Evolutionary conservation across 106 monocot species (phyloP), one percentile per base, ranked within the genome.

Genomic region (Triglochin maritima): DNA sequence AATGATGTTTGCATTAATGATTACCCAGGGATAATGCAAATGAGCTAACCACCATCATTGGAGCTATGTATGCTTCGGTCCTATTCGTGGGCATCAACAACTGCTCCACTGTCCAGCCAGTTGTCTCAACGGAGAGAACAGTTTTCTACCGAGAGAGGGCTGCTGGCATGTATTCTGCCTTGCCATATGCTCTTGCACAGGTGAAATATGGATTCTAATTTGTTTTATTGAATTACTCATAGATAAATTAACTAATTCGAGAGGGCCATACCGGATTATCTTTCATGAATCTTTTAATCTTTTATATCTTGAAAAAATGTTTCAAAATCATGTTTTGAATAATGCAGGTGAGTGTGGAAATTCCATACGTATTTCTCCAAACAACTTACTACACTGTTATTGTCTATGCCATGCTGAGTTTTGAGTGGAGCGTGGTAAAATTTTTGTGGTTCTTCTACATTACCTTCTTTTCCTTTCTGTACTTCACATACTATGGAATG

Each of bases 401-500:
- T 42, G 78, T 90, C 7, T 90, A 87, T 62, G 50, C 82, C 46
- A 84, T 87, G 90, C 80, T 90, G 84, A 67, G 64, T 59, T 89
- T 87, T 65, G 70, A 84, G 54, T 90, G 86, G 90, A 86, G 84
- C n/a, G 81, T 75, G 8, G 67, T 65, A 41, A 90, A 87, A 65
- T 90, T 90, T 60, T 41, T 74, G n/a, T 87, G 91, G 91, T 92
- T 85, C 76, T 82, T 80, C 70, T 87, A 80, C 71, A 59, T 87
- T 56, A 76, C 80, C 11, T 82, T 80, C 82, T 82, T 78, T 72
- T 78, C 87, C 15, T 87, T 91, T 65, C 64, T 92, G 6, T 82
- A 82, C 71, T 92, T 82, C 82, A 92, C 91, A 0, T 92, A 78
- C 73, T 92, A 87, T 46, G 87, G 87, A 8, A 92, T 92, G 87